These are phyloP conservation scores for Rhodotorula sp. DNA, from an alignment of 1,284 basidiomycete genomes.

Conservation along the genomic window DNA sequence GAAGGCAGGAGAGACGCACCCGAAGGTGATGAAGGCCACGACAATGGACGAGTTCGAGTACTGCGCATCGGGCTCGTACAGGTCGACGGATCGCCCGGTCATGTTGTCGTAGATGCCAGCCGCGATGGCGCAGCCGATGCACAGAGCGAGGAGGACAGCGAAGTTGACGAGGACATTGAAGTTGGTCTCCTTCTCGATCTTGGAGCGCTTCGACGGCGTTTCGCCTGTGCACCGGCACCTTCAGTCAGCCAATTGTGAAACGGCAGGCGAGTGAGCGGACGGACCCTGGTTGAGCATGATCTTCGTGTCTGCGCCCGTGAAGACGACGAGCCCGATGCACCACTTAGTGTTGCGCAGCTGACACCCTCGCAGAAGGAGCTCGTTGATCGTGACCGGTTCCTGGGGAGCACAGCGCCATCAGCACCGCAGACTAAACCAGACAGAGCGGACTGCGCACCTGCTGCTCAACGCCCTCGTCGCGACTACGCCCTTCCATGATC, in stretches of 20 bases:
- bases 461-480: slow-evolving; percentile 50
- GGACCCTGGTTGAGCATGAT: slow-evolving; percentile 79
- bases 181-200: slow-evolving; percentile 98
- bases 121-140: slow-evolving; percentile 66
- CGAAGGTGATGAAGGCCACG: slow-evolving; percentile 86
- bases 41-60: slow-evolving; percentile 65
- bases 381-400: slow-evolving; percentile 75
- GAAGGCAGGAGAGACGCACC: slow-evolving; percentile 58
- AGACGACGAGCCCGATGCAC: slow-evolving; percentile 91
- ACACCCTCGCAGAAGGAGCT: slow-evolving; percentile 88
- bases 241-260: not conserved
- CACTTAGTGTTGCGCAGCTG: slow-evolving; percentile 89
- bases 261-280: not conserved
- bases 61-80: slow-evolving; percentile 70
- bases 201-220: slow-evolving; percentile 76
- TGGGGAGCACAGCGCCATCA: not conserved
- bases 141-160: slow-evolving; percentile 74
- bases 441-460: not conserved
- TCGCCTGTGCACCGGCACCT: slow-evolving; percentile 35
- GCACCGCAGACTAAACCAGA: not conserved
- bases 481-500: slow-evolving; percentile 39
- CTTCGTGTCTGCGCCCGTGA: slow-evolving; percentile 94
- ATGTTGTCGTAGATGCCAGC: slow-evolving; percentile 71
- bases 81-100: slow-evolving; percentile 66
- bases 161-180: slow-evolving; percentile 98